These are phyloP conservation scores for Aspergillus unguis DNA, from an alignment of 2,329 filamentous ascomycete species.

Conservation along the genomic window DNA sequence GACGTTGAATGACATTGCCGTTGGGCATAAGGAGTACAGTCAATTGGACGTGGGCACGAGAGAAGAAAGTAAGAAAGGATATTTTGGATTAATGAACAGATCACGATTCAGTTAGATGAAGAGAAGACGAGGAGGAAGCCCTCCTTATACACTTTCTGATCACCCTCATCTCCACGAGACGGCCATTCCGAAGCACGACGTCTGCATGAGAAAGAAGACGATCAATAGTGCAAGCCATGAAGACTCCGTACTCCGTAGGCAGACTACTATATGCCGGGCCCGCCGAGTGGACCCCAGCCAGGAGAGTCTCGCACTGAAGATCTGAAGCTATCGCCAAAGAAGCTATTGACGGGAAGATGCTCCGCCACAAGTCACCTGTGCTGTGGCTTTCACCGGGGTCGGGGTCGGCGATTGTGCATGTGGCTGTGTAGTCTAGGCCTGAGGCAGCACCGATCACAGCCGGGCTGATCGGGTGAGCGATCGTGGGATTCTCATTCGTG, in stretches of 20 bases:
- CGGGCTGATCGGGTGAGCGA: not conserved
- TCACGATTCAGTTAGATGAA: not conserved
- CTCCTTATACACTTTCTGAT: slow-evolving; percentile 8
- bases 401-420: slow-evolving; percentile 10
- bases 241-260: not conserved
- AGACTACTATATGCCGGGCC: slow-evolving; percentile 17
- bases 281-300: slow-evolving; percentile 12
- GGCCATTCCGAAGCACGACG: slow-evolving; percentile 16
- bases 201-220: slow-evolving; percentile 8
- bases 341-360: slow-evolving; percentile 19
- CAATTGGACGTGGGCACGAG: not conserved
- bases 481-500: slow-evolving; percentile 6
- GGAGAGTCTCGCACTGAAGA: slow-evolving; percentile 8
- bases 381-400: not conserved
- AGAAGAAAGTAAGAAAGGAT: not conserved
- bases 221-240: slow-evolving; percentile 7
- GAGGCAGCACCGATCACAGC: not conserved
- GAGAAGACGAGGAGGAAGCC: not conserved
- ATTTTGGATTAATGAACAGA: not conserved
- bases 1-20: slow-evolving; percentile 29
- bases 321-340: slow-evolving; percentile 17
- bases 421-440: slow-evolving; percentile 15
- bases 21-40: slow-evolving; percentile 20
- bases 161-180: slow-evolving; percentile 1
- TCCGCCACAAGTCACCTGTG: slow-evolving; percentile 16